Conservation (phyloP, 257 asterid species). For the Cynanchum wilfordii region DNA sequence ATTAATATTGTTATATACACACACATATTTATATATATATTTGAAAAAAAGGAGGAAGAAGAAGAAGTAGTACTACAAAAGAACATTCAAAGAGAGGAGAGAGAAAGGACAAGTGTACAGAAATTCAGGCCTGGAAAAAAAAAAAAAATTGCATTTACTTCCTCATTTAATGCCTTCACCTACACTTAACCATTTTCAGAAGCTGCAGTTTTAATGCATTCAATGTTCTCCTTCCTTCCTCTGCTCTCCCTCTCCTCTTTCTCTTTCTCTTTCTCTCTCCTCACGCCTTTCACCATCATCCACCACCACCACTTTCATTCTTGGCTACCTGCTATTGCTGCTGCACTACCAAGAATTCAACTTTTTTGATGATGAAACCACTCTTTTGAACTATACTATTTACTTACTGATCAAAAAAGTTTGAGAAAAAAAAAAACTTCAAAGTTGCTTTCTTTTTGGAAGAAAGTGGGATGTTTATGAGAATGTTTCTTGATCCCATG, state of each 20-base stretch:
- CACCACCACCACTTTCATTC: conserved; percentile 15
- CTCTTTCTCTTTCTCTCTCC: background rate
- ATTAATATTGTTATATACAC: too few relatives aligned
- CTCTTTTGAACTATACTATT: background rate
- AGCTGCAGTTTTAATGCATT: conserved; percentile 35
- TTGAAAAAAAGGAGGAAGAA: background rate
- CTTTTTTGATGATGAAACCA: background rate
- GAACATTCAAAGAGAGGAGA: conserved; percentile 16
- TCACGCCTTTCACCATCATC: conserved; percentile 14
- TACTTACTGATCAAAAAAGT: background rate
- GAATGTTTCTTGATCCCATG: background rate
- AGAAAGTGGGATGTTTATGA: background rate
- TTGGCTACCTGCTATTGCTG: conserved; percentile 14
- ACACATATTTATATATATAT: too few relatives aligned
- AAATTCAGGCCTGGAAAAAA: conserved; percentile 35
- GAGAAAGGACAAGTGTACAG: conserved; percentile 30
- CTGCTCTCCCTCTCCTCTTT: background rate
- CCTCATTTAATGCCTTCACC: conserved; percentile 48
- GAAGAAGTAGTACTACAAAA: background rate
- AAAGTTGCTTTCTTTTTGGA: background rate
- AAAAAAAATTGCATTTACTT: conserved; percentile 26
- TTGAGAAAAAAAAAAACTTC: background rate
- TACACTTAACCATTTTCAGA: conserved; percentile 30
- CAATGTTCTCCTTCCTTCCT: conserved; percentile 23
- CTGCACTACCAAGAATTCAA: conserved; percentile 1